phyloP scores from a whole-genome alignment of 169 alveolate genomes.

The Besnoitia besnoiti region DNA sequence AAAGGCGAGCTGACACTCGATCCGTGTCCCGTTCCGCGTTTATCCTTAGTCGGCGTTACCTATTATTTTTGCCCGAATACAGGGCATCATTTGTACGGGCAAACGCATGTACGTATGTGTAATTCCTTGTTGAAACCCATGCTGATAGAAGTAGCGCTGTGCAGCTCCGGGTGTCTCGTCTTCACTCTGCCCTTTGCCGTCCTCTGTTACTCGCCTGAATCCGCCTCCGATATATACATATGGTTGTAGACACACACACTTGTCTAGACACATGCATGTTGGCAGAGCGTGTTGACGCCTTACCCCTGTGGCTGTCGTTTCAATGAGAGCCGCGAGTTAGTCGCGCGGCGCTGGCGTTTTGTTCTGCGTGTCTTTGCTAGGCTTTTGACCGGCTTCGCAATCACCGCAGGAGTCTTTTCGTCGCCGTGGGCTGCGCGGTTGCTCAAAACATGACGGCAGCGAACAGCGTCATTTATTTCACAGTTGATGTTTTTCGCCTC shows the following conservation, averaged over 20 bases:
- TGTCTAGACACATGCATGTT: background rate
- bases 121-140: too few species aligned
- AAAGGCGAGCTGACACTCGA: too few species aligned
- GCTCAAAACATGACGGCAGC: slow-evolving; percentile 67
- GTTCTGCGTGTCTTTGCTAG: background rate
- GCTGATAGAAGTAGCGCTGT: too few species aligned
- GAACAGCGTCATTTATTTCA: slow-evolving; percentile 47
- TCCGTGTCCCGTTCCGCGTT: too few species aligned
- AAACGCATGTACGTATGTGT: too few species aligned
- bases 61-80: too few species aligned
- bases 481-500: slow-evolving; percentile 43
- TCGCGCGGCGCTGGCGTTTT: background rate
- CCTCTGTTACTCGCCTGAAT: too few species aligned
- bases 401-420: slow-evolving; percentile 21
- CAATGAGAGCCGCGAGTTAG: background rate
- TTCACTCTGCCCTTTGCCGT: too few species aligned
- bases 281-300: background rate
- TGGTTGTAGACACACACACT: background rate
- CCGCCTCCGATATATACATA: background rate
- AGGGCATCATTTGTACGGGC: too few species aligned
- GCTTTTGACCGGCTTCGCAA: background rate
- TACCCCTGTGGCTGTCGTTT: background rate
- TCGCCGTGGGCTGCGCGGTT: slow-evolving; percentile 67
- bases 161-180: too few species aligned
- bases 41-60: too few species aligned